Evolutionary conservation across 257 asterid genomes (phyloP).

Genomic region (Solanum chaucha): DNA sequence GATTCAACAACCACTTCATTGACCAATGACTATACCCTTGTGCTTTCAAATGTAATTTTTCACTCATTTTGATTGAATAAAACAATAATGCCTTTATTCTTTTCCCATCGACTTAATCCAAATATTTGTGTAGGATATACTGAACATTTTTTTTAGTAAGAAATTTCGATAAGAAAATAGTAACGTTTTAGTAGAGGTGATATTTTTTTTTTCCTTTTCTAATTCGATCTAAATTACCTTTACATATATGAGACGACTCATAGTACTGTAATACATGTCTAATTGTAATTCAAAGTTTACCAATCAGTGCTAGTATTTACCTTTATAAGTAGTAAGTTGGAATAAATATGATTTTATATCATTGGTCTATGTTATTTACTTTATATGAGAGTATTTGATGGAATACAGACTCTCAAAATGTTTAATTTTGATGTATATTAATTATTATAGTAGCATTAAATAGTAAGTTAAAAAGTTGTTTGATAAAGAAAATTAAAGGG

Average conservation of each 20-base stretch:
- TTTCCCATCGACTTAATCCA: not conserved
- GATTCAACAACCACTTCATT: no score
- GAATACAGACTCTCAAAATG: not conserved
- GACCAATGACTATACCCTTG: no score
- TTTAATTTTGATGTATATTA: not conserved
- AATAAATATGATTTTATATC: not conserved
- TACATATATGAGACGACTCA: not conserved
- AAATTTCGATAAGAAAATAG: not conserved
- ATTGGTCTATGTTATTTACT: not conserved
- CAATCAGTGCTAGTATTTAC: not conserved
- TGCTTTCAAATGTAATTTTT: not conserved
- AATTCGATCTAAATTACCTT: not conserved
- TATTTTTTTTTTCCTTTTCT: not conserved
- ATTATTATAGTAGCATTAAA: not conserved
- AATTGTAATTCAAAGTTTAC: not conserved
- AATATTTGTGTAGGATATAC: not conserved
- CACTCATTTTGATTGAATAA: not conserved
- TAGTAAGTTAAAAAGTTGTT: not conserved
- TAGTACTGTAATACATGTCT: not conserved
- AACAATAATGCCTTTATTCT: not conserved
- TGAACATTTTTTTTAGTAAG: not conserved
- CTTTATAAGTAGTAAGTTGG: not conserved
- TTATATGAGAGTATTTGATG: not conserved
- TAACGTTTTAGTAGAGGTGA: not conserved
- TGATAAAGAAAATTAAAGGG: not conserved